Conservation (phyloP, 768 basidiomycete species). For the Boletus sp. region DNA sequence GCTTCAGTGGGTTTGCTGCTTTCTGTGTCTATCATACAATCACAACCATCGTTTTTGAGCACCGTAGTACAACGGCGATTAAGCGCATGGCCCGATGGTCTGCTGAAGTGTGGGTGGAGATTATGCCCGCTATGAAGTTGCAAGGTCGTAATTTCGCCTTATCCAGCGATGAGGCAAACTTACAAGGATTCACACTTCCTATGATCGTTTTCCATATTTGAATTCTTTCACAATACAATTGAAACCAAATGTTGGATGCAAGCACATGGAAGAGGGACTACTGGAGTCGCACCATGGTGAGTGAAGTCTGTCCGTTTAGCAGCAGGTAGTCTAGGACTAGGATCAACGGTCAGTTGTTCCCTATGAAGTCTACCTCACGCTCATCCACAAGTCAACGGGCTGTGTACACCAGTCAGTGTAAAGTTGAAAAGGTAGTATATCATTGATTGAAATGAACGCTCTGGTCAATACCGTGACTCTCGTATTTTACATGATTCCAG, state of each 20-base stretch:
- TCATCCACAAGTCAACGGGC: not conserved
- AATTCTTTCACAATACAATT: not conserved
- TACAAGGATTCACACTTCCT: not conserved
- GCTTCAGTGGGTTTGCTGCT: not conserved
- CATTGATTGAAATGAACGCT: too few relatives aligned
- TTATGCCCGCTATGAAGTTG: not conserved
- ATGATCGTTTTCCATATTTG: slow-evolving; percentile 2
- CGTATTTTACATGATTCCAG: too few relatives aligned
- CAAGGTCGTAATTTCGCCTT: slow-evolving; percentile 3
- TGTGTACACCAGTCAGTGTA: too few relatives aligned
- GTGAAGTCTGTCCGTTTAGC: not conserved
- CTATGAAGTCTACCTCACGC: not conserved
- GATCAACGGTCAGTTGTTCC: not conserved
- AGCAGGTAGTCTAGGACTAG: too few relatives aligned
- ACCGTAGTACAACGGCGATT: not conserved
- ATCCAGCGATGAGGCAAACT: slow-evolving; percentile 8
- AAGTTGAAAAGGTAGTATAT: too few relatives aligned
- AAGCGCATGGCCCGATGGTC: not conserved
- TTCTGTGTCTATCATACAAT: not conserved
- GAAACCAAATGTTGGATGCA: not conserved
- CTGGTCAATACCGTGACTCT: too few relatives aligned
- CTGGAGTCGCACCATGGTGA: slow-evolving; percentile 4
- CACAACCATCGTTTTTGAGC: slow-evolving; percentile 3
- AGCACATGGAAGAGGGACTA: not conserved
- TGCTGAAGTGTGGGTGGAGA: not conserved